These are phyloP conservation scores for Aureobasidium melanogenum DNA, from an alignment of 2,329 filamentous ascomycete genomes.

Conservation along the genomic window DNA sequence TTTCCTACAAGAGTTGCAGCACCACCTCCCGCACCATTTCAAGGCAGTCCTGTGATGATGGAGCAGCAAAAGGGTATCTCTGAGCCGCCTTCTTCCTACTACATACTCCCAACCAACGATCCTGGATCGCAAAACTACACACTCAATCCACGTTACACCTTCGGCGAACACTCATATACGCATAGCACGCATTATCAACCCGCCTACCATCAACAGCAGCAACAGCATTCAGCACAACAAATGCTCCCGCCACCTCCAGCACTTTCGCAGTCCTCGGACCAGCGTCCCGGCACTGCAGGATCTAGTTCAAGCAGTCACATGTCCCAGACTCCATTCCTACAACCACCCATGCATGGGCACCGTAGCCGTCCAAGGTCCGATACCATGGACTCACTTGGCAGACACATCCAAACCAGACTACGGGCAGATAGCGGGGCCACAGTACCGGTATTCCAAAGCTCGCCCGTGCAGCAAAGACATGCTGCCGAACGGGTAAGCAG, in stretches of 20 bases:
- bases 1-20: background rate
- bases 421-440: constrained; percentile 10
- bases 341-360: constrained; percentile 16
- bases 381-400: constrained; percentile 11
- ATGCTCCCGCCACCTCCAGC: constrained; percentile 3
- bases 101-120: background rate
- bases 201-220: constrained; percentile 5
- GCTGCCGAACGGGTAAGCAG: background rate
- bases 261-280: constrained; percentile 4
- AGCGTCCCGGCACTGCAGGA: constrained; percentile 10
- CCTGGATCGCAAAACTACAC: background rate
- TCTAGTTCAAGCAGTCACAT: constrained; percentile 5
- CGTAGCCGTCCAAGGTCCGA: constrained; percentile 18
- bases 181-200: constrained; percentile 8
- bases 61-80: constrained; percentile 14
- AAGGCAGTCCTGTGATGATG: constrained; percentile 1
- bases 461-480: background rate
- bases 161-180: background rate
- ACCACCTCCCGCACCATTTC: background rate
- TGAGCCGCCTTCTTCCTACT: constrained; percentile 15
- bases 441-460: background rate
- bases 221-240: constrained; percentile 3
- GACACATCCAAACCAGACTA: constrained; percentile 7
- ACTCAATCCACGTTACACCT: constrained; percentile 5
- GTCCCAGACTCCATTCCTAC: background rate